Evolutionary conservation across 108 stramenopile genomes (phyloP).

Genomic region (Cyclotella sp.): DNA sequence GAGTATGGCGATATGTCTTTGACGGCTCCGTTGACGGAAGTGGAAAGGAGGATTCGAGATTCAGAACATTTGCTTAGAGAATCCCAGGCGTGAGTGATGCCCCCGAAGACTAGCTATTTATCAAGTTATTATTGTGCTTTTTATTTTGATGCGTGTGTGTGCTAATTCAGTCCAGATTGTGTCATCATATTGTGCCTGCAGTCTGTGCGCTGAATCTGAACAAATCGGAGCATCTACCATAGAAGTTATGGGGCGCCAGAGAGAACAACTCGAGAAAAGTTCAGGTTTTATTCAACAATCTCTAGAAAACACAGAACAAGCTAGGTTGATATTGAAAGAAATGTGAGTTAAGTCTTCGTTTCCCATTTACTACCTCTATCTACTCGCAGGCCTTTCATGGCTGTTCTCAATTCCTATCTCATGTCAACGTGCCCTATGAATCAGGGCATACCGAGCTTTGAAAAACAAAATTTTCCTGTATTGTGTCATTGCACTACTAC

Average conservation of each 20-base stretch:
- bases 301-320: constrained; percentile 58
- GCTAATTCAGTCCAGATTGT: background rate
- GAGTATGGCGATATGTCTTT: constrained; percentile 32
- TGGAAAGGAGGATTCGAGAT: constrained; percentile 61
- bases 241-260: constrained; percentile 71
- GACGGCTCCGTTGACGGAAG: constrained; percentile 28
- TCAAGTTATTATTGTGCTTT: too few species aligned
- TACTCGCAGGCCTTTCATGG: background rate
- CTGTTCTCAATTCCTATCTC: constrained; percentile 12
- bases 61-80: constrained; percentile 80
- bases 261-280: constrained; percentile 78
- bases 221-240: constrained; percentile 71
- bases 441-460: constrained; percentile 60
- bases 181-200: background rate
- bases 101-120: too few species aligned
- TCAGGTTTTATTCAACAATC: constrained; percentile 53
- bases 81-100: constrained; percentile 61
- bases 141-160: too few species aligned
- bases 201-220: constrained; percentile 73
- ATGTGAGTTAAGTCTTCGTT: constrained; percentile 44
- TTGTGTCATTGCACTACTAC: constrained; percentile 61
- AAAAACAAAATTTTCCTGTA: constrained; percentile 71
- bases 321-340: constrained; percentile 64
- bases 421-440: constrained; percentile 1
- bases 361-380: background rate